Conservation (phyloP, 2,329 filamentous ascomycete genomes). For the Colletotrichum liriopes region DNA sequence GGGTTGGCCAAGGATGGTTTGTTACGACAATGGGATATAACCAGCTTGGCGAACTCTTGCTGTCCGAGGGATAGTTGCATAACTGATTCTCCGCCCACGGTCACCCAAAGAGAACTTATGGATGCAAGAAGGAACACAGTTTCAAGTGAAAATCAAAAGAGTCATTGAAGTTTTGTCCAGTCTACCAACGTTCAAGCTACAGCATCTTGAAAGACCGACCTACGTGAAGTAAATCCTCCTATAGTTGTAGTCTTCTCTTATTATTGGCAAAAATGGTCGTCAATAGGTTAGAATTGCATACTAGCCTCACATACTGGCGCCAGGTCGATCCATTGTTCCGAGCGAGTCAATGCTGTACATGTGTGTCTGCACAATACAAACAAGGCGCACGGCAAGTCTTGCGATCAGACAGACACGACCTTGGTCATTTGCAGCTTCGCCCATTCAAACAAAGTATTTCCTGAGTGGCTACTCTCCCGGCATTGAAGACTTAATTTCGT, state of each 20-base stretch:
- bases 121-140: background rate
- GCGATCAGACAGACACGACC: background rate
- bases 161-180: background rate
- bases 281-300: background rate
- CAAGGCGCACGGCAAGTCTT: background rate
- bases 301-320: background rate
- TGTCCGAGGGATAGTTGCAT: background rate
- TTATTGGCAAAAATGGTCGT: background rate
- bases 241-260: background rate
- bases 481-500: background rate
- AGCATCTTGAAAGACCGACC: background rate
- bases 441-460: background rate
- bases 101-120: background rate
- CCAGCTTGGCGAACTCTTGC: background rate
- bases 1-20: background rate
- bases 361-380: background rate
- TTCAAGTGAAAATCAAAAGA: background rate
- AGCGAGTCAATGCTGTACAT: background rate
- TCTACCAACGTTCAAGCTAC: background rate
- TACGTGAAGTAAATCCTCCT: too few relatives aligned
- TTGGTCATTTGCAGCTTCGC: background rate
- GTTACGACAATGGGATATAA: background rate
- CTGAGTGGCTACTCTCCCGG: background rate
- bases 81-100: too few relatives aligned
- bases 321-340: background rate